A percentile compares a stretch with the other conserved stretches of the same genome.
Evolutionary conservation across 306 rosid species (phyloP).

Genomic region (Vachellia pachyceras): DNA sequence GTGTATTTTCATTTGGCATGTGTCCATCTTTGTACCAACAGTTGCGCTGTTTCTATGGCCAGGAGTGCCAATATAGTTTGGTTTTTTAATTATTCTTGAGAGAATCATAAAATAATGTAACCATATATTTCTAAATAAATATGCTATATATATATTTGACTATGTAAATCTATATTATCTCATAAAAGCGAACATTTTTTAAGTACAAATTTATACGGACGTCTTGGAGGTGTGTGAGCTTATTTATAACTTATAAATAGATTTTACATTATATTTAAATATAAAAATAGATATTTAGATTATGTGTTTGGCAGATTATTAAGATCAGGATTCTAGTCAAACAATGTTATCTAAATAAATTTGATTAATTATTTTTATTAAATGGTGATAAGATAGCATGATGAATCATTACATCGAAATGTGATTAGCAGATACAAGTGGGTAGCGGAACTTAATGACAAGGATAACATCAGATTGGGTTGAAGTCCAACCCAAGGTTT

Average conservation of each 20-base stretch:
- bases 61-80: too few relatives aligned
- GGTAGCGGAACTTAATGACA: too few relatives aligned
- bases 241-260: too few relatives aligned
- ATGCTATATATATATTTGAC: too few relatives aligned
- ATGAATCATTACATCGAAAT: background rate
- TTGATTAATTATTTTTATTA: background rate
- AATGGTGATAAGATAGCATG: background rate
- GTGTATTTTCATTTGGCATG: conserved; percentile 50
- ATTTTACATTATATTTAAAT: too few relatives aligned
- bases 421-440: background rate
- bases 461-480: too few relatives aligned
- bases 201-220: background rate
- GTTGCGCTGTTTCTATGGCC: conserved; percentile 33
- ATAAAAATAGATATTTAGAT: background rate
- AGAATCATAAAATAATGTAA: too few relatives aligned
- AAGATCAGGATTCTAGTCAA: background rate
- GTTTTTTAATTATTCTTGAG: too few relatives aligned
- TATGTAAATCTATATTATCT: background rate
- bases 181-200: background rate
- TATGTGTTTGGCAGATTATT: background rate
- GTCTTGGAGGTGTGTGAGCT: too few relatives aligned
- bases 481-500: too few relatives aligned
- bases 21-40: conserved; percentile 37
- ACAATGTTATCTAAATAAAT: background rate
- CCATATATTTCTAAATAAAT: too few relatives aligned